Base-by-base conservation (phyloP, 2,329 filamentous ascomycete genomes). In the Cadophora malorum region DNA sequence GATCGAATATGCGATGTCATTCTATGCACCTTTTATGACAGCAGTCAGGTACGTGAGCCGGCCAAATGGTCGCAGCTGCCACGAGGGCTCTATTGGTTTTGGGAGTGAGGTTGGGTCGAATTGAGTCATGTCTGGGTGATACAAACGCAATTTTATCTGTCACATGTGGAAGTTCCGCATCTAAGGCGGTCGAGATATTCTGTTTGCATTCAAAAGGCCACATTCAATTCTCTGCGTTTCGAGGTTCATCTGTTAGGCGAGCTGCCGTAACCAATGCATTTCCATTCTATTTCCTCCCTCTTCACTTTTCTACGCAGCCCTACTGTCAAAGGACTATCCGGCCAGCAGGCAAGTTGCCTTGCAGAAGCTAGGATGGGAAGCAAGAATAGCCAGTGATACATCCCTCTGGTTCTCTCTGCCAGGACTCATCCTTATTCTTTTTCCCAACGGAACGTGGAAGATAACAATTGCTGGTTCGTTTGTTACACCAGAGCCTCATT, bases 401-500 rank as follows among this genome's bases (percentile, higher is more conserved):
- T 62, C 60, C 63, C 16, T 53, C 31, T 64, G 49, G 67, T 62
- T n/a, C 52, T 41, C 19, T 63, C 35, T 45, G 52, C 31, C 23
- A 53, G n/a, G 53, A 55, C 19, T 55, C n/a, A 52, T 58, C 21
- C 53, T 63, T 53, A 10, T 63, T 45, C 23, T 52, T 33, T 50
- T 47, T 63, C 45, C 56, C 63, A 65, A 25, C 58, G 65, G 69
- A 67, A 70, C 69, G 68, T 70, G 69, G 72, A 72, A 64, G 66
- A 72, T 69, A 69, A 63, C 63, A 67, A 63, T 67, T 62, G 61
- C 66, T 64, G 23, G 16, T 71, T 47, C 41, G 38, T 66, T 68
- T 68, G 72, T 74, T 63, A 69, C 71, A 73, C 70, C 56, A 33
- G 67, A 71, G 69, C 72, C 70, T 72, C 52, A 45, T 69, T 67